Base-by-base conservation (phyloP, 768 basidiomycete genomes). In the Rhodosporidiobolus sp. region DNA sequence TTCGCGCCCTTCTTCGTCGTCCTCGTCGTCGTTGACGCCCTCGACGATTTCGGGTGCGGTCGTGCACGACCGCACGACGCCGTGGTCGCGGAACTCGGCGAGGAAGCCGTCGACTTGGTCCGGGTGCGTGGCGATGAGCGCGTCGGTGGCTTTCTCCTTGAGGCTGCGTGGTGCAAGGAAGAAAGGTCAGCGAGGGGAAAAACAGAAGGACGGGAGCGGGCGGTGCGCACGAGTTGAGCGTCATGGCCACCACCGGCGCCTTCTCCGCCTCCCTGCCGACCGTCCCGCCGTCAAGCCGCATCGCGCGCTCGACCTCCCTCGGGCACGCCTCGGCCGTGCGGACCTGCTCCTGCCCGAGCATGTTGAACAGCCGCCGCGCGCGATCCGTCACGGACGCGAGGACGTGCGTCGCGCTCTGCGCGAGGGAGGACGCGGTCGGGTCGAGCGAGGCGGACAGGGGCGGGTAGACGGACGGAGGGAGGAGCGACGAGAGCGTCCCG, bases 1-100 rank as follows among this genome's bases (percentile, higher is more conserved):
- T 24, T 32, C 74, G 22, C 22, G 52, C 6, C n/a, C n/a, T n/a
- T n/a, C n/a, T n/a, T 61, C 68, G 4, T 63, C 61, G 11, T 68
- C 71, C 2, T 61, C 75, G 20, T 77, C 72, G 28, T 65, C 85
- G 84, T 46, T 84, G 80, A 71, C 85, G 77, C 52, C 82, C 81
- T 68, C 83, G 80, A 76, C 83, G 83, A 16, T 83, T 81, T 43
- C 76, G 55, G 73, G 79, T 34, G 73, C 66, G 52, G 82, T 80
- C 9, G 63, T 64, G 4, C 79, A 79, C 35, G 83, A 82, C 52
- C 91, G 83, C n/a, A 97, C 87, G 79, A 97, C 79, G 4, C 87
- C 87, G 75, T 99, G 96, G 80, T 98, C 96, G 77, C 87, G 86
- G 81, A 94, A 98, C 81, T 98, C 96, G 20, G 88, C 88, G 63